A percentile compares a stretch with the other conserved stretches of the same genome.
These are phyloP conservation scores for Lumnitzera racemosa DNA, from an alignment of 345 rosid genomes.

Conservation along the genomic window DNA sequence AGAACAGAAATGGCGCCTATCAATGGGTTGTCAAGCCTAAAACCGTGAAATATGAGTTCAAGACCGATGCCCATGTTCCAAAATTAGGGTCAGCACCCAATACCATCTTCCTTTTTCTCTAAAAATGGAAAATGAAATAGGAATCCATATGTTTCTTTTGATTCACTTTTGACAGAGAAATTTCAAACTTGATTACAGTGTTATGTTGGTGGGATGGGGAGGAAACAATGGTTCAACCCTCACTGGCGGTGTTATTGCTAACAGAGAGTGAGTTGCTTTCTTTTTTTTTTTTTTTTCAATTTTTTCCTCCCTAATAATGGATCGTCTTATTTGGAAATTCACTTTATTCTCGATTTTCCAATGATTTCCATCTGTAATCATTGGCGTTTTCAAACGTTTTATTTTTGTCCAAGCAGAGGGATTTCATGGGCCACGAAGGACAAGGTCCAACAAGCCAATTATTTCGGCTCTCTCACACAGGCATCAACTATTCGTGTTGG, in stretches of 20 bases:
- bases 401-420: conserved; percentile 41
- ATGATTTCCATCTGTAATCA: too few species aligned
- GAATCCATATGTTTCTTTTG: background rate
- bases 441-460: conserved; percentile 93
- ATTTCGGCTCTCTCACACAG: conserved; percentile 93
- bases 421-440: conserved; percentile 99
- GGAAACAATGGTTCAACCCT: conserved; percentile 95
- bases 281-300: background rate
- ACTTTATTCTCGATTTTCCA: too few species aligned
- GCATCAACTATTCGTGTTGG: conserved; percentile 90
- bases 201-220: conserved; percentile 98
- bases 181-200: conserved; percentile 28
- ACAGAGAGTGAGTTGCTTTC: conserved; percentile 59
- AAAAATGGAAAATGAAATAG: too few species aligned
- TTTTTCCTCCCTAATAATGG: background rate
- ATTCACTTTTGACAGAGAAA: background rate
- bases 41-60: conserved; percentile 81
- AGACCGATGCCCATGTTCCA: conserved; percentile 65
- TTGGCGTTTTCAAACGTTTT: background rate
- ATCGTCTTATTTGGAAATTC: background rate
- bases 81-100: conserved; percentile 63
- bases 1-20: conserved; percentile 63
- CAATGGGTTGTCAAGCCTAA: conserved; percentile 92
- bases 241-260: conserved; percentile 83
- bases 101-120: background rate